Percentiles rank a stretch among this genome's conserved stretches.
Conservation (phyloP, 345 rosid species). For the Gossypium australe region DNA sequence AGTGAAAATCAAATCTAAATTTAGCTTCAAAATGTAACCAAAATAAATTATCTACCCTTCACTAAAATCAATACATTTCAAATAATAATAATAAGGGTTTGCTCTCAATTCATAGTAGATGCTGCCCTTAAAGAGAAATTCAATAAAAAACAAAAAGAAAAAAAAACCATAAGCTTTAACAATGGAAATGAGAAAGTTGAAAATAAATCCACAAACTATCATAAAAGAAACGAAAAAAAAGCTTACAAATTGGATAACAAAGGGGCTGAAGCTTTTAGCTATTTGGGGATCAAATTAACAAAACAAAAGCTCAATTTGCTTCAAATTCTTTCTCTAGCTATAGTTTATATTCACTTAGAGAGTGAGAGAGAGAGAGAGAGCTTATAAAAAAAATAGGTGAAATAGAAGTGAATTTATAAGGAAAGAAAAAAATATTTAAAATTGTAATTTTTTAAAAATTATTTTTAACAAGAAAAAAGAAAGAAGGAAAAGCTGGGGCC, state of each 20-base stretch:
- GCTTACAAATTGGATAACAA: neutral
- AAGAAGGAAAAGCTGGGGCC: neutral
- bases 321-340: neutral
- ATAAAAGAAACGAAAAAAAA: too few relatives aligned
- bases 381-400: neutral
- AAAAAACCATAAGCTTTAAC: too few relatives aligned
- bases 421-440: neutral
- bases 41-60: neutral
- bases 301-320: neutral
- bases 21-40: neutral
- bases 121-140: too few relatives aligned
- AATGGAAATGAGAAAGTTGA: too few relatives aligned
- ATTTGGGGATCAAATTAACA: neutral
- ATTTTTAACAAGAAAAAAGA: neutral
- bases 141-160: too few relatives aligned
- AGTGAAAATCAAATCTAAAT: neutral
- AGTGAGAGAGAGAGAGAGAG: neutral
- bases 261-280: neutral
- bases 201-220: too few relatives aligned
- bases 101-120: too few relatives aligned
- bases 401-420: conserved; percentile 2
- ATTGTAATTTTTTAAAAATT: too few relatives aligned
- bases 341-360: neutral
- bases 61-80: neutral
- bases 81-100: too few relatives aligned